phyloP scores from a whole-genome alignment of 176 grass and related monocot species.

The Musa beccarii region DNA sequence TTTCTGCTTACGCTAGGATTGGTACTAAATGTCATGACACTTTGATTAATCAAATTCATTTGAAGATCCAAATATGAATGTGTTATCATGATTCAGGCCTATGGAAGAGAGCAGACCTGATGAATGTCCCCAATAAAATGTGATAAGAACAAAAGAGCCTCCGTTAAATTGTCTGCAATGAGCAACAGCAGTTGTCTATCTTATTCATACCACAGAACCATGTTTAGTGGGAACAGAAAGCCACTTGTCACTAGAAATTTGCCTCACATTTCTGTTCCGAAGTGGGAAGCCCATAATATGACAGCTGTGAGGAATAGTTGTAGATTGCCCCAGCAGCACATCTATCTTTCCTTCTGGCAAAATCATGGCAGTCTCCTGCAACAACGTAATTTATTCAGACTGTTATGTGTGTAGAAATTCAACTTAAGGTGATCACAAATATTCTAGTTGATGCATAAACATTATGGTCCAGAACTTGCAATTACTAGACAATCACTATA shows the following conservation, averaged over 20 bases:
- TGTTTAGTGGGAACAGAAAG: neutral
- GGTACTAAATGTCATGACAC: neutral
- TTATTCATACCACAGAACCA: neutral
- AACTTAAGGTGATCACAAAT: neutral
- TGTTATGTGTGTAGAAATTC: neutral
- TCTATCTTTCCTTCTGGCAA: slow-evolving; percentile 13
- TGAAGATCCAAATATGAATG: neutral
- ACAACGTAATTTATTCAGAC: neutral
- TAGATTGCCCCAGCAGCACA: slow-evolving; percentile 12
- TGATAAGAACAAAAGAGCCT: slow-evolving; percentile 17
- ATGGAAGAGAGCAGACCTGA: slow-evolving; percentile 7
- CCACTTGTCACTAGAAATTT: neutral
- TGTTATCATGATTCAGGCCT: neutral
- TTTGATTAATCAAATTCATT: neutral
- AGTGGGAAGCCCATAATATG: neutral
- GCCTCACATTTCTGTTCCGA: slow-evolving; percentile 4
- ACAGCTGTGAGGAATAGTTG: slow-evolving; percentile 11
- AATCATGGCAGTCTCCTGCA: slow-evolving; percentile 15
- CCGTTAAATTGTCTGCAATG: slow-evolving; percentile 15
- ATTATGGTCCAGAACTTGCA: neutral
- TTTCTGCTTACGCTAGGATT: neutral
- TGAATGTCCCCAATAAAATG: slow-evolving; percentile 14
- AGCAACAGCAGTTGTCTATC: neutral
- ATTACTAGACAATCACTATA: neutral
- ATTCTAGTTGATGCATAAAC: neutral